phyloP scores from a whole-genome alignment of 1,284 basidiomycete genomes.

The Melanopsichium pennsylvanicum region DNA sequence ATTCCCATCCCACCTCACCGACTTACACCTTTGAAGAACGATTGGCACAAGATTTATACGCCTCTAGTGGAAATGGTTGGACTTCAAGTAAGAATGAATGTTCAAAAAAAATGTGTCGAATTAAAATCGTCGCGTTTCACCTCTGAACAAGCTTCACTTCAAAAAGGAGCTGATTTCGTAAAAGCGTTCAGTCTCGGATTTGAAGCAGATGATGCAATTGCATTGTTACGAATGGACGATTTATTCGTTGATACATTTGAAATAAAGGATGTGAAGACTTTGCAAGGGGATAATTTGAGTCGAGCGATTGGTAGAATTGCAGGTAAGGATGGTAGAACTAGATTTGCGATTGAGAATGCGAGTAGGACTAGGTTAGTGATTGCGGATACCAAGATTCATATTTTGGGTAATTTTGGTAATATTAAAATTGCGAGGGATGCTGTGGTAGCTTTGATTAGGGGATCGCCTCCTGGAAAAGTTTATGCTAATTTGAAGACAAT shows the following conservation, averaged over 20 bases:
- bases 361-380: conserved; percentile 94
- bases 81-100: conserved; percentile 95
- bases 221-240: conserved; percentile 91
- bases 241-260: conserved; percentile 96
- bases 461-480: conserved; percentile 94
- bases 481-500: conserved; percentile 77
- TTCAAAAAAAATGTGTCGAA: conserved; percentile 85
- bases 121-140: conserved; percentile 95
- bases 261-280: conserved; percentile 97
- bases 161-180: conserved; percentile 98
- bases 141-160: conserved; percentile 70
- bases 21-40: conserved; percentile 95
- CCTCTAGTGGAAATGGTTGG: conserved; percentile 93
- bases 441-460: conserved; percentile 91
- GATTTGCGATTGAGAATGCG: conserved; percentile 97
- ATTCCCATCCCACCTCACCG: conserved; percentile 93
- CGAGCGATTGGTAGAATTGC: conserved; percentile 97
- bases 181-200: conserved; percentile 95
- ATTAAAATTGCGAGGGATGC: conserved; percentile 97
- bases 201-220: conserved; percentile 85
- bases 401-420: conserved; percentile 92
- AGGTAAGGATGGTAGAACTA: conserved; percentile 96
- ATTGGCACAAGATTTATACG: conserved; percentile 96
- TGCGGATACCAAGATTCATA: conserved; percentile 97
- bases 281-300: conserved; percentile 94